Evolutionary conservation across 371 early-diverging fungal genomes (phyloP).

Genomic region (Actinomucor elegans): DNA sequence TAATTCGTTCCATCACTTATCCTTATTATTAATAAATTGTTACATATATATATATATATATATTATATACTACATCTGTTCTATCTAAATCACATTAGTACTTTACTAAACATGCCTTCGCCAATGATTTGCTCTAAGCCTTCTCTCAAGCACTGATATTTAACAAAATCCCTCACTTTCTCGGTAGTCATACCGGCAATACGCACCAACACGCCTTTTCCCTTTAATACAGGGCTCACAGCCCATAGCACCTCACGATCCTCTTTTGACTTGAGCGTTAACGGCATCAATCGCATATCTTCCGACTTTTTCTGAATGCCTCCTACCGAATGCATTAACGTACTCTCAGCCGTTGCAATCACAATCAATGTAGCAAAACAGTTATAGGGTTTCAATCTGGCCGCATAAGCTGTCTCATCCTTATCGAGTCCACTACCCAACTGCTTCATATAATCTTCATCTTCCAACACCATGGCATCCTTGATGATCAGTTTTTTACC

Average conservation of each 20-base stretch:
- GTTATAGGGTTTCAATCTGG: slow-evolving; percentile 33
- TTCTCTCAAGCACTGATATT: slow-evolving; percentile 31
- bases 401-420: slow-evolving; percentile 36
- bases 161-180: slow-evolving; percentile 46
- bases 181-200: slow-evolving; percentile 49
- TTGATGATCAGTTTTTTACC: slow-evolving; percentile 45
- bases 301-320: slow-evolving; percentile 27
- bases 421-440: slow-evolving; percentile 1
- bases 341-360: slow-evolving; percentile 4
- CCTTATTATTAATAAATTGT: neutral
- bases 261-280: slow-evolving; percentile 18
- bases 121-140: slow-evolving; percentile 35
- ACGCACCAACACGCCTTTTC: slow-evolving; percentile 38
- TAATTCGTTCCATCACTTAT: neutral
- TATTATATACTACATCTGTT: too few species aligned
- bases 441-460: slow-evolving; percentile 30
- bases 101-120: slow-evolving; percentile 45
- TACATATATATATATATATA: too few species aligned
- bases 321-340: slow-evolving; percentile 9
- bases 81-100: slow-evolving; percentile 24
- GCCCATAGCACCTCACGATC: slow-evolving; percentile 39
- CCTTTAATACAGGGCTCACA: slow-evolving; percentile 28
- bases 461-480: slow-evolving; percentile 64
- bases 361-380: slow-evolving; percentile 52
- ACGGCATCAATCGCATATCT: slow-evolving; percentile 28